phyloP scores from a whole-genome alignment of 441 rosid species.

The Gossypium schwendimanii region DNA sequence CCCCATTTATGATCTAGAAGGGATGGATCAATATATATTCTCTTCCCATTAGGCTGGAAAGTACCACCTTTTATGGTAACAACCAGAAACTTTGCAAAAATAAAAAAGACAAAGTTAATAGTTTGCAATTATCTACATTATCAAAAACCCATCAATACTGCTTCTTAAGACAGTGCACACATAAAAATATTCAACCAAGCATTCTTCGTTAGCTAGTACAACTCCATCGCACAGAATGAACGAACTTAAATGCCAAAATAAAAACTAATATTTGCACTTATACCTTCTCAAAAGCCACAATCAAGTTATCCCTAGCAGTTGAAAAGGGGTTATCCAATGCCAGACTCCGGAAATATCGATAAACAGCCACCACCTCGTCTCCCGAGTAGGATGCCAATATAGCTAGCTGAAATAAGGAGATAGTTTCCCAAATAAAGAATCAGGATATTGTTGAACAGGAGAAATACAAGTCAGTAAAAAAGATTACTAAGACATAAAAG shows the following conservation, averaged over 20 bases:
- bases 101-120: not conserved
- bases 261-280: not conserved
- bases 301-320: constrained; percentile 95
- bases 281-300: constrained; percentile 96
- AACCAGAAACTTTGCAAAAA: not conserved
- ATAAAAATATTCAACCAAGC: not conserved
- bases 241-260: not conserved
- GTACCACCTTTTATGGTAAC: not conserved
- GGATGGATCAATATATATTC: not conserved
- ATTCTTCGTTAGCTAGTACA: not conserved
- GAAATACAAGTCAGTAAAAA: not conserved
- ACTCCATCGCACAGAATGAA: too few species aligned
- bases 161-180: not conserved
- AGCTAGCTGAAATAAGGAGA: constrained; percentile 68
- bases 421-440: not conserved
- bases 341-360: constrained; percentile 88
- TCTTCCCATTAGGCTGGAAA: not conserved
- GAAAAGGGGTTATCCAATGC: constrained; percentile 83
- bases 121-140: not conserved
- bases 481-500: too few species aligned
- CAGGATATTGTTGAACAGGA: not conserved
- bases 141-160: not conserved
- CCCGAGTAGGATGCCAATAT: constrained; percentile 79
- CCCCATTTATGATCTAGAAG: not conserved
- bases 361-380: constrained; percentile 70